Base-by-base conservation (phyloP, 2,329 filamentous ascomycete species). In the Alternaria burnsii region DNA sequence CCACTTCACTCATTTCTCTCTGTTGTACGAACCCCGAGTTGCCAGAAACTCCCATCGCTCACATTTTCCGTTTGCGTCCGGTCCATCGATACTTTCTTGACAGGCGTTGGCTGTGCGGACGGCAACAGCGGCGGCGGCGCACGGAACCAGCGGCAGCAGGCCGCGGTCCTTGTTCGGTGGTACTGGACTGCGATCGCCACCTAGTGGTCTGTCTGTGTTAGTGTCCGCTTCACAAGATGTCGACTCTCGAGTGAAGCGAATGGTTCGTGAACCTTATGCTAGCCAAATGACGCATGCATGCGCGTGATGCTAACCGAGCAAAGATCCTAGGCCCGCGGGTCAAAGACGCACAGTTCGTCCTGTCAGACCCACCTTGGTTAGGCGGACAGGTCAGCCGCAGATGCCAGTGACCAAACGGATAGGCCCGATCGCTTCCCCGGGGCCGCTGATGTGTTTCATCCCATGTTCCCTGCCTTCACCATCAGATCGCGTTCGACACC, bases 151-250 rank as follows among this genome's bases (percentile, higher is more conserved):
- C 59, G 57, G 64, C 57, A 53, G 28, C 57, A 59, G 22, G 41
- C 53, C 53, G 47, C 53, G 58, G 65, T 58, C 65, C 64, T 65
- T 62, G 57, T 55, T 55, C 58, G 63, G 32, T n/a, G 48, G 38
- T 42, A 48, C 32, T 40, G 32, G 38, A 3, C 30, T 56, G 52
- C 44, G 51, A 59, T 59, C 55, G 52, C 59, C 52, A 34, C n/a
- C 30, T 51, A 59, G 44, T 12, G 24, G 26, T 38, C 26, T 20
- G 16, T 20, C 14, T 16, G 26, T 46, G 36, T 42, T 61, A 38
- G 48, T 24, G 20, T 40, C 41, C 24, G 28, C n/a, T 24, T 38
- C 52, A n/a, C 26, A 20, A 22, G 18, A 55, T 32, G 46, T 54
- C 30, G 2, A 41, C 7, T 30, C 20, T 18, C 7, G 28, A 14